Evolutionary conservation across 345 rosid species (phyloP), one percentile per base, ranked within the genome.

Genomic region (Crucihimalaya himalaica): DNA sequence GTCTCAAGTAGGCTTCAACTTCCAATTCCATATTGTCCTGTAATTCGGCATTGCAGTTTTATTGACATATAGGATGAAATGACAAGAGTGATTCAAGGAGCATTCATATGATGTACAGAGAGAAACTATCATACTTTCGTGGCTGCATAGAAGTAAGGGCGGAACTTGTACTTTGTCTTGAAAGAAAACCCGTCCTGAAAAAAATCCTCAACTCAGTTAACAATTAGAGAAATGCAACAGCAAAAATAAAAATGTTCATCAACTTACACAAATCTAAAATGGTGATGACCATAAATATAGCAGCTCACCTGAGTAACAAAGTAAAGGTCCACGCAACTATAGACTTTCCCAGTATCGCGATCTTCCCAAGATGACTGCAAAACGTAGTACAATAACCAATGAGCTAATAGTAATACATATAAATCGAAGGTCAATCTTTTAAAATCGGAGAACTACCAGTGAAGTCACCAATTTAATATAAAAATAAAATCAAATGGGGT

Each of bases 291-390:
- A 40, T 13, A 46, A 4, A 25, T 57, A 34, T 2, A 63, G 45
- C 32, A 54, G 25, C 75, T 78, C 74, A 91, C 98, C 97, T 91
- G 97, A 76, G 90, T 80, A 72, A 89, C 97, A 74, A 94, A 94
- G 77, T 84, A 94, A 42, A 94, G 93, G 77, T 94, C 96, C 32
- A 91, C 83, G 48, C 97, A 94, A 68, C 97, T 91, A 63, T 76
- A 83, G 3, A 65, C 71, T 85, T 79, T 88, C 29, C 84, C 77
- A 12, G 88, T 83, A 67, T 91, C 97, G 18, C 81, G 66, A 71
- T 94, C 96, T 78, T 87, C 89, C 83, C 76, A 84, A 47, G 98
- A 89, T 23, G 98, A 94, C 98, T 93, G 86, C 78, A 84, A 80
- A 77, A 51, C 34, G 43, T 74, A 61, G 27, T 35, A 40, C 34